These are phyloP conservation scores for Apiospora koreana DNA, from an alignment of 2,329 filamentous ascomycete species.

Conservation along the genomic window DNA sequence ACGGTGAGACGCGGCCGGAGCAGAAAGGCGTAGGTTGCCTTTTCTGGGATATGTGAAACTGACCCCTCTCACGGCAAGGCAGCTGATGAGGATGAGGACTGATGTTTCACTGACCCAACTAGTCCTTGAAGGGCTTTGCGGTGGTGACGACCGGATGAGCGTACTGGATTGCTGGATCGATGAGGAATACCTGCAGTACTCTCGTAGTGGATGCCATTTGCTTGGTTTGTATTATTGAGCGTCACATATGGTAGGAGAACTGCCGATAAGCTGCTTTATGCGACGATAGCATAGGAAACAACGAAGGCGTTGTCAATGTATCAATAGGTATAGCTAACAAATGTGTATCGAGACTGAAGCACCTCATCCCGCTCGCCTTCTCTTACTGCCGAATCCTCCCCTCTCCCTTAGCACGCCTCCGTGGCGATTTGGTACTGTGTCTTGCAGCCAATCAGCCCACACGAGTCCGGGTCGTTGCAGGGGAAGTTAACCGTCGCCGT, in stretches of 20 bases:
- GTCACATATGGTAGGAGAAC: not conserved
- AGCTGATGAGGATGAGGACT: not conserved
- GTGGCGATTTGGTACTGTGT: conserved; percentile 7
- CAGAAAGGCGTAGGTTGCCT: conserved; percentile 10
- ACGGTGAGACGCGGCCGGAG: conserved; percentile 13
- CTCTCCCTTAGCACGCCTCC: not conserved
- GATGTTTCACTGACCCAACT: not conserved
- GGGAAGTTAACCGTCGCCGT: conserved; percentile 8
- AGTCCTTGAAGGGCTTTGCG: not conserved
- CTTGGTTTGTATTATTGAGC: not conserved
- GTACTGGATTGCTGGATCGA: not conserved
- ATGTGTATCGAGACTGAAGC: not conserved
- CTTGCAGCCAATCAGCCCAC: not conserved
- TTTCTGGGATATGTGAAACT: not conserved
- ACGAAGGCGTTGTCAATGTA: not conserved
- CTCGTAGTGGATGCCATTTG: not conserved
- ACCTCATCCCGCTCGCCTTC: not conserved
- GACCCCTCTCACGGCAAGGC: not conserved
- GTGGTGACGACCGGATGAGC: not conserved
- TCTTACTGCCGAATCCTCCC: not conserved
- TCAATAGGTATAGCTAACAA: not conserved
- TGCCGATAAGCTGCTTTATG: not conserved
- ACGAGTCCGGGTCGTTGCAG: conserved; percentile 8
- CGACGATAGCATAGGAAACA: not conserved
- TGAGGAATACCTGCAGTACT: not conserved